Evolutionary conservation across 1,284 basidiomycete species (phyloP).

Genomic region (Garcileccinum viscosum): DNA sequence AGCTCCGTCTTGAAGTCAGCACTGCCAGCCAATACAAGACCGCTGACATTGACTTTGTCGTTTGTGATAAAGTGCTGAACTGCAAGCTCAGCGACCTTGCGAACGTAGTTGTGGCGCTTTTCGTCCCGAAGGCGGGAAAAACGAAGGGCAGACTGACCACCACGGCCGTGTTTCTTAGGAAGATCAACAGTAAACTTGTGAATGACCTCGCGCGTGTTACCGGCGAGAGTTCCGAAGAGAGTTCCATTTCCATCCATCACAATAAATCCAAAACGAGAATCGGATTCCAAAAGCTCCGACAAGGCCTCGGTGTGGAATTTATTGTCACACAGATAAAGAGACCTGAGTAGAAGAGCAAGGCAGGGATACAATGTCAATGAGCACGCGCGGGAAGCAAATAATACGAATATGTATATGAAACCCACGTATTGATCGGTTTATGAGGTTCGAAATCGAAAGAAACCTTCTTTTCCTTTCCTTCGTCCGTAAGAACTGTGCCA

Average conservation of each 20-base stretch:
- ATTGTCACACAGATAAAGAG: slow-evolving; percentile 99
- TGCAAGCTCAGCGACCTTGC: slow-evolving; percentile 96
- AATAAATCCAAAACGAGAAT: slow-evolving; percentile 98
- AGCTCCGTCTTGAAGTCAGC: slow-evolving; percentile 99
- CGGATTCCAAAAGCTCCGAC: slow-evolving; percentile 95
- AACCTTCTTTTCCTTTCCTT: slow-evolving; percentile 99
- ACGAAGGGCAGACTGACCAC: slow-evolving; percentile 99
- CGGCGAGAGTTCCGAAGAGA: slow-evolving; percentile 94
- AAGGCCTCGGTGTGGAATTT: slow-evolving; percentile 99
- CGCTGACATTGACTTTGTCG: slow-evolving; percentile 98
- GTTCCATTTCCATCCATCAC: slow-evolving; percentile 99
- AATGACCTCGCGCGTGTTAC: slow-evolving; percentile 96
- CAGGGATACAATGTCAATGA: slow-evolving; percentile 10
- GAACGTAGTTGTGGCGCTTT: slow-evolving; percentile 99
- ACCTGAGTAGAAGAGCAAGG: slow-evolving; percentile 52
- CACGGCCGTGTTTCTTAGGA: slow-evolving; percentile 99
- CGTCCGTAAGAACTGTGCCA: slow-evolving; percentile 97
- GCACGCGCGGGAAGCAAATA: background rate
- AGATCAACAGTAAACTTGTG: slow-evolving; percentile 99
- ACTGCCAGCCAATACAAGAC: slow-evolving; percentile 95
- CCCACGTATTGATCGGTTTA: slow-evolving; percentile 98
- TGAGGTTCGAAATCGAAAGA: slow-evolving; percentile 98
- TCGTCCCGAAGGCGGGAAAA: slow-evolving; percentile 99
- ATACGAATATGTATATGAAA: slow-evolving; percentile 27
- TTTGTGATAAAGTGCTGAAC: slow-evolving; percentile 98